Base-by-base conservation (phyloP, 768 basidiomycete species). In the Psilocybe cyanescens region DNA sequence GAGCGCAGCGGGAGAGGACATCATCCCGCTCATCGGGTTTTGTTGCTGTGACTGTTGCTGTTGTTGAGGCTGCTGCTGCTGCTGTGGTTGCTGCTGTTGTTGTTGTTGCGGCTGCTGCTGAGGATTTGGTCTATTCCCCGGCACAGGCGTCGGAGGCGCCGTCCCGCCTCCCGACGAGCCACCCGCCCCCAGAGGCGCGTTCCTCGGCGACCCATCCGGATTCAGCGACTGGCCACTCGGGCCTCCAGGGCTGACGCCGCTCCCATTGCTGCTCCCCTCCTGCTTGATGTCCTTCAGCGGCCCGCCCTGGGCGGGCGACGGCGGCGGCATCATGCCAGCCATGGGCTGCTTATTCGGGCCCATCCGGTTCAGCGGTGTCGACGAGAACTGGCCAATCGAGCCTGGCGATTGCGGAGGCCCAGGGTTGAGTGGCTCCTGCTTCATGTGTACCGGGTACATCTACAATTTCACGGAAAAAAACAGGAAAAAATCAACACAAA, bases 111-210 rank as follows among this genome's bases (percentile, higher is more conserved):
- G 64, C 35, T 65, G 63, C 19, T 68, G 67, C 14, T 63, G 62
- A 48, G 67, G 68, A 41, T 64, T 70, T 9, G 67, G 65, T 37
- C 67, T 66, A 29, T 65, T 70, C 39, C 67, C 65, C 0, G 66
- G 66, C 29, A 65, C 69, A 61, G 70, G 70, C n/a, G 70, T 71
- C 1, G 67, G 67, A 31, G 70, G 68, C 11, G 70, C 70, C 11
- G 68, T 71, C 17, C 66, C 66, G 9, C 48, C 59, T 16, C 63
- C 31, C n/a, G 66, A 67, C 24, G 59, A 56, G 17, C 63, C 66
- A 45, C 56, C 67, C 52, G 50, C 52, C 12, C 41, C 41, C 30
- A 47, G 46, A 48, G 49, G 56, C 24, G 46, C 55, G 17, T 57
- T 59, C 24, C 49, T 65, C 4, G 66, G 66, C 29, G 66, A 67